Evolutionary conservation across 768 basidiomycete species (phyloP), one percentile per base, ranked within the genome.

Genomic region (Pisolithus sp.): DNA sequence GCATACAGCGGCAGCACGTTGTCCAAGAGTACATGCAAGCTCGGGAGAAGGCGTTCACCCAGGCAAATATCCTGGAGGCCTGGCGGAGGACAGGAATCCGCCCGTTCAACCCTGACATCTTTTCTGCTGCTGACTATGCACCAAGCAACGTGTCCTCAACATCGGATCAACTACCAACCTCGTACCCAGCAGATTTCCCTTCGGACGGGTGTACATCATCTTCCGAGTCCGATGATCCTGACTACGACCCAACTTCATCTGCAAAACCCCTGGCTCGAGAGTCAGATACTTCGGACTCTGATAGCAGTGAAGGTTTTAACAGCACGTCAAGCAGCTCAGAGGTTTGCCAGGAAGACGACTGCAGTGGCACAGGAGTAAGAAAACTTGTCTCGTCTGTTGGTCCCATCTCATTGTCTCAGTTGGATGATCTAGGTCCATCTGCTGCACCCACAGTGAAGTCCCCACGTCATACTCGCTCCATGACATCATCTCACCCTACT

Each of bases 21-120:
- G 44, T 71, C n/a, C 53, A 54, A 28, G 62, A 66, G 50, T 72
- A 70, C 37, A 62, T 66, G 61, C 50, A 42, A 15, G 64, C 56
- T 5, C 55, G 61, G 6, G 38, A 21, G 0, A n/a, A 53, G 0
- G 18, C 48, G 4, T 51, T 69, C 46, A 54, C 40, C 5, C n/a
- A 51, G 17, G 42, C 41, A 2, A 58, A 56, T 7, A 59, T 68
- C 42, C 23, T 46, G 34, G 31, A 43, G 2, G 61, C 69, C 5
- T 70, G 62, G 48, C 5, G 49, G 31, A 61, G 57, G 44, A 59
- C 55, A 20, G 67, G 67, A 3, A 52, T 68, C 13, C 52, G 48
- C 9, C 68, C 67, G 3, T 24, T 65, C 41, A 64, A 69, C 47
- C 62, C 38, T 2, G 44, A 59, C 30, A 58, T 68, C 40, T 68